These are phyloP conservation scores for Hypoxylon sp. DNA, from an alignment of 2,329 filamentous ascomycete genomes.

Conservation along the genomic window DNA sequence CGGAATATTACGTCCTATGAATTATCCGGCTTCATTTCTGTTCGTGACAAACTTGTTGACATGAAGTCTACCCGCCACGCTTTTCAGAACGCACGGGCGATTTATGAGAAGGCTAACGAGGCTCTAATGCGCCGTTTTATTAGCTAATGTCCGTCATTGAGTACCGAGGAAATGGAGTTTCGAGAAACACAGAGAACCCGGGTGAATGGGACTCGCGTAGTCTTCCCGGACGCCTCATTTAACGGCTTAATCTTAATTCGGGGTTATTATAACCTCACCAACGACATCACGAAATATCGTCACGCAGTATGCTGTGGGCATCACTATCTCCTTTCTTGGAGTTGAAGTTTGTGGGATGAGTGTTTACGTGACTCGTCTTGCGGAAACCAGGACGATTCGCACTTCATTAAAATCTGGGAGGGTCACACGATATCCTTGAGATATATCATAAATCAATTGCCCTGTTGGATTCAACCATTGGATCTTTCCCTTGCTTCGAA, in stretches of 20 bases:
- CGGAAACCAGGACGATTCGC: background rate
- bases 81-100: slow-evolving; percentile 4
- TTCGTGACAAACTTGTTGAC: background rate
- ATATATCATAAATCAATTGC: background rate
- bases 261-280: background rate
- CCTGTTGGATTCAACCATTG: background rate
- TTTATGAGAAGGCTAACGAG: slow-evolving; percentile 1
- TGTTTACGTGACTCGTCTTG: background rate
- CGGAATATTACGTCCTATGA: slow-evolving; percentile 2
- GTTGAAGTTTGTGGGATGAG: background rate
- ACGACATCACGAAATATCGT: background rate
- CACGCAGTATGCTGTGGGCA: background rate
- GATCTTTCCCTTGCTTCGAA: background rate
- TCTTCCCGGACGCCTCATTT: slow-evolving; percentile 6
- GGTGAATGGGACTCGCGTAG: slow-evolving; percentile 3
- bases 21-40: background rate
- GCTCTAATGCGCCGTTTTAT: background rate
- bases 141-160: slow-evolving; percentile 7
- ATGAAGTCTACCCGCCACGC: background rate
- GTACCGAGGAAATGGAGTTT: slow-evolving; percentile 2
- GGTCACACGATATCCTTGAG: background rate
- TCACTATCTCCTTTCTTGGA: background rate
- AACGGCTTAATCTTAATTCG: slow-evolving; percentile 1
- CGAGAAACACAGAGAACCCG: background rate
- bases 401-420: background rate